These are phyloP conservation scores for Cinchona pubescens DNA, from an alignment of 257 asterid genomes.

Conservation along the genomic window DNA sequence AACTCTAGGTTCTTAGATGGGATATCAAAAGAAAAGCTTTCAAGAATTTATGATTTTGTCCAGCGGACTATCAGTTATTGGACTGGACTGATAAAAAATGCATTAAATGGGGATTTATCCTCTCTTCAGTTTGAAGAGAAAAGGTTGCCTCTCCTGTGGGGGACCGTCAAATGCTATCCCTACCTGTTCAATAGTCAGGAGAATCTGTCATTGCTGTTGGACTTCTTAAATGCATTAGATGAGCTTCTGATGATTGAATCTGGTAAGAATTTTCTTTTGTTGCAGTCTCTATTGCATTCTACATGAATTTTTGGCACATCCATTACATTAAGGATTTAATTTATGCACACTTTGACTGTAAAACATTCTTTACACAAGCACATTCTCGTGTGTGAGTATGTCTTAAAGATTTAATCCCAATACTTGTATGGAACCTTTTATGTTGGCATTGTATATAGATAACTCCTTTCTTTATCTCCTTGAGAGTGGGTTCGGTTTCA, in stretches of 20 bases:
- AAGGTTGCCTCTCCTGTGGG: conserved; percentile 73
- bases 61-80: conserved; percentile 45
- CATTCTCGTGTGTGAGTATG: background rate
- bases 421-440: background rate
- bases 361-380: background rate
- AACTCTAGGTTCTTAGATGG: conserved; percentile 41
- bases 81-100: conserved; percentile 44
- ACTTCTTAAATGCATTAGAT: conserved; percentile 63
- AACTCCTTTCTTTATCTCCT: background rate
- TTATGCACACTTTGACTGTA: background rate
- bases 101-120: conserved; percentile 27
- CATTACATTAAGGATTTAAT: background rate
- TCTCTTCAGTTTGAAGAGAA: conserved; percentile 40
- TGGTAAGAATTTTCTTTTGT: conserved; percentile 45
- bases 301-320: background rate
- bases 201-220: conserved; percentile 48
- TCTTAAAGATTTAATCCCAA: background rate
- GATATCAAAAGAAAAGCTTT: conserved; percentile 35
- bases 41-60: conserved; percentile 40
- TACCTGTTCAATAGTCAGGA: conserved; percentile 41
- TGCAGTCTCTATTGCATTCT: background rate
- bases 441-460: background rate
- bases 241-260: conserved; percentile 51
- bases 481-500: too few species aligned
- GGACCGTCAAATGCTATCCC: conserved; percentile 65